These are phyloP conservation scores for Lactarius sanguifluus DNA, from an alignment of 768 basidiomycete genomes.

Conservation along the genomic window DNA sequence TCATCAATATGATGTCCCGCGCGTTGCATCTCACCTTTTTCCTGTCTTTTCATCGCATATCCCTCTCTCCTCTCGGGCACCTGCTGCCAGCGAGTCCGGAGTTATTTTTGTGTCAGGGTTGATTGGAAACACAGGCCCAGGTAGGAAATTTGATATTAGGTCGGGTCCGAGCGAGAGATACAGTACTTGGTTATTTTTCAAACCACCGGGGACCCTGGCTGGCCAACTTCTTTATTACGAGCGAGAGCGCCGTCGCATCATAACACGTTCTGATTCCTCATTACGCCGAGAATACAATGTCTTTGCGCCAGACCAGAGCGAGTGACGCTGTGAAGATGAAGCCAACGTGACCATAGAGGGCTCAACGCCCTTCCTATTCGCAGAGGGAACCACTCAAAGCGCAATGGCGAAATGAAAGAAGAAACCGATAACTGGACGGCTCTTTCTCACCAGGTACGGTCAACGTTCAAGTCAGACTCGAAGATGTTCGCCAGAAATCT, in stretches of 20 bases:
- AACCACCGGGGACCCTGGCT: not conserved
- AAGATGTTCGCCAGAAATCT: not conserved
- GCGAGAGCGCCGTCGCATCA: not conserved
- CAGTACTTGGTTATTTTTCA: not conserved
- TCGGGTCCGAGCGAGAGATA: not conserved
- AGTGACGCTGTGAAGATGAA: not conserved
- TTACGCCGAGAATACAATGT: not conserved
- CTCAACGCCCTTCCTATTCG: not conserved
- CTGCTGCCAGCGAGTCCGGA: not conserved
- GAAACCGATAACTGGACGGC: not conserved
- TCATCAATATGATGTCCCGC: not conserved
- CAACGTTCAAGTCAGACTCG: not conserved
- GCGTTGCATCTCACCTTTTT: not conserved
- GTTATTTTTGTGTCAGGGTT: not conserved
- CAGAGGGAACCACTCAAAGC: not conserved
- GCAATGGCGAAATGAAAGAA: not conserved
- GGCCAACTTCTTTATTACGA: too few species aligned
- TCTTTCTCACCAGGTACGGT: not conserved
- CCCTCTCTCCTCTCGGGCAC: not conserved
- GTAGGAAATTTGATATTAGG: not conserved
- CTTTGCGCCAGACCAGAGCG: not conserved
- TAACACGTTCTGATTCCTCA: not conserved
- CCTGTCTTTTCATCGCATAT: constrained; percentile 5
- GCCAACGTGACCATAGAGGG: not conserved
- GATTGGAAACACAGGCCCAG: not conserved